A percentile compares a stretch with the other conserved stretches of the same genome.
Conservation (phyloP, 495 filamentous ascomycete species). For the Durotheca rogersii region DNA sequence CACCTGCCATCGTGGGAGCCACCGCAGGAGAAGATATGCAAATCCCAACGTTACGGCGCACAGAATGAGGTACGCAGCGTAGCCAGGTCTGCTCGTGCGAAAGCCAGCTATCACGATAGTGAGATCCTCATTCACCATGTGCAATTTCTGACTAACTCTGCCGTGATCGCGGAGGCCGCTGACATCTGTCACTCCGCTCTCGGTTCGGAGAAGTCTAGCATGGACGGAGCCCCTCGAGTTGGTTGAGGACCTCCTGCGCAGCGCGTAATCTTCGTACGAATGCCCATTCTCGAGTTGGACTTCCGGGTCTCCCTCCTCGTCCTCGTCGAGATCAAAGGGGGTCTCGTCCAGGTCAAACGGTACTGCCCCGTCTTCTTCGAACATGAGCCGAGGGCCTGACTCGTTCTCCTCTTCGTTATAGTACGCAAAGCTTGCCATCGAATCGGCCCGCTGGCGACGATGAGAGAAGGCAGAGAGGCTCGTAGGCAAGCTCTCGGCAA, state of each 20-base stretch:
- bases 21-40: constrained; percentile 80
- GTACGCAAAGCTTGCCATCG: constrained; percentile 86
- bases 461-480: constrained; percentile 86
- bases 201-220: constrained; percentile 67
- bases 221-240: constrained; percentile 61
- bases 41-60: constrained; percentile 73
- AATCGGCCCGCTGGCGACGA: constrained; percentile 73
- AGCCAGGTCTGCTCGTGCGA: constrained; percentile 67
- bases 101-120: constrained; percentile 92
- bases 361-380: constrained; percentile 18
- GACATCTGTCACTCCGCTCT: constrained; percentile 60
- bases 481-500: constrained; percentile 91
- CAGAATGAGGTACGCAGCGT: constrained; percentile 63
- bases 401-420: constrained; percentile 67
- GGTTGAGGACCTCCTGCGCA: constrained; percentile 45
- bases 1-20: constrained; percentile 86
- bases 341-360: constrained; percentile 41
- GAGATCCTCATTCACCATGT: constrained; percentile 89
- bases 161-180: constrained; percentile 57
- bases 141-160: constrained; percentile 79
- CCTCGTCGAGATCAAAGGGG: constrained; percentile 43
- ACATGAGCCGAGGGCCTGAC: constrained; percentile 25
- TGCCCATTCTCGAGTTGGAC: constrained; percentile 44
- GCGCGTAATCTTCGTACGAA: constrained; percentile 41
- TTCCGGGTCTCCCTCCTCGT: constrained; percentile 40